Evolutionary conservation across 2,329 filamentous ascomycete genomes (phyloP), one percentile per base, ranked within the genome.

Genomic region (Venturiaceae sp.): DNA sequence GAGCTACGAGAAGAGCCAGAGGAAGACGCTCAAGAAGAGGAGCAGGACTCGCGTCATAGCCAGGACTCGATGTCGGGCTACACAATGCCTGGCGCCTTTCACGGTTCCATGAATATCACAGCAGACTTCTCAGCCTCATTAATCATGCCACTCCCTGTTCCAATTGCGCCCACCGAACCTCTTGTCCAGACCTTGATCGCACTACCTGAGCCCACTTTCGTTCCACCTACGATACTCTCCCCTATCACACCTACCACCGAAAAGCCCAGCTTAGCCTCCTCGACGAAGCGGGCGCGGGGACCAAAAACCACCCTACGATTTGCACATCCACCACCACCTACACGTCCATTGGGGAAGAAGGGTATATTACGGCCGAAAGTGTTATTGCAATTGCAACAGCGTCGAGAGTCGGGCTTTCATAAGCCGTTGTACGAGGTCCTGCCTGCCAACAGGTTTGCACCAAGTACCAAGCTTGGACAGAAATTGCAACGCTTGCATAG

Each of bases 341-440:
- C 61, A 73, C 80, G 63, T 75, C 77, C 66, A 3, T 37, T 50
- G 19, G 46, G 33, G 13, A 61, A 56, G 26, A 21, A 41, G 26
- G 58, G 33, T n/a, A 21, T 33, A 23, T 23, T 87, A 32, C 82
- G 86, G 16, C 86, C 87, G 11, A 83, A 83, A 56, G 73, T 90
- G 19, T 73, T 90, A 5, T 77, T 92, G 5, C 88, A 92, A 69
- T 74, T 92, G 16, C 88, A 91, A 66, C 79, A 82, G 59, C 69
- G 90, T n/a, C 76, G 80, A 2, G 72, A 77, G 41, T 79, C 83
- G 61, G 76, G 76, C 16, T 81, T 87, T 26, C 85, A 86, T 0
- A 78, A 78, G 55, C 88, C 88, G 0, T 80, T 83, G 3, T 83
- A 89, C 62, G 88, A 92, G 64, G 82, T 90, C n/a, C 80, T 90